These are phyloP conservation scores for Fonsecaea multimorphosa DNA, from an alignment of 2,329 filamentous ascomycete genomes.

Conservation along the genomic window DNA sequence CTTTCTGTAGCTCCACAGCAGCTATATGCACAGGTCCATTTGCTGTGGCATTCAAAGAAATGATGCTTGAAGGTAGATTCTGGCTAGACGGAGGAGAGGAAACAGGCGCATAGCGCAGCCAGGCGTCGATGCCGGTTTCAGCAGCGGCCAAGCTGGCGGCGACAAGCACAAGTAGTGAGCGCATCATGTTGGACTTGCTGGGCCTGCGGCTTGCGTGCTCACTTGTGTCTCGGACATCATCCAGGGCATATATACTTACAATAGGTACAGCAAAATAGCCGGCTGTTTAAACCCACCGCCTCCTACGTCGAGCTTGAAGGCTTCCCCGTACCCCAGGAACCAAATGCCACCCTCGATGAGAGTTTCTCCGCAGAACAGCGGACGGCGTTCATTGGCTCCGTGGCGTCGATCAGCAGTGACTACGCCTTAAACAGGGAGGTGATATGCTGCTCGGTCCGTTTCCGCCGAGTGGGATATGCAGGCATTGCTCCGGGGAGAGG, in stretches of 20 bases:
- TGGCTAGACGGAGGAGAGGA: slow-evolving; percentile 49
- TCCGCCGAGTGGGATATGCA: slow-evolving; percentile 20
- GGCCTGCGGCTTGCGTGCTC: not conserved
- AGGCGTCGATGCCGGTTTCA: slow-evolving; percentile 67
- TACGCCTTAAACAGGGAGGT: slow-evolving; percentile 15
- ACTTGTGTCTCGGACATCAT: not conserved
- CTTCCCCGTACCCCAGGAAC: slow-evolving; percentile 20
- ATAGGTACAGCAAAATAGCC: slow-evolving; percentile 2
- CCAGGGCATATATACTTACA: slow-evolving; percentile 6
- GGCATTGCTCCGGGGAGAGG: slow-evolving; percentile 16
- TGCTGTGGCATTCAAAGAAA: slow-evolving; percentile 61
- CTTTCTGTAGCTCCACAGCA: slow-evolving; percentile 63
- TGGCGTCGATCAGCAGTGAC: slow-evolving; percentile 6
- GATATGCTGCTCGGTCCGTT: slow-evolving; percentile 25
- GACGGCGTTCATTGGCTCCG: slow-evolving; percentile 6
- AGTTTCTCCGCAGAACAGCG: slow-evolving; percentile 10
- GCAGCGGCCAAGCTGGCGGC: slow-evolving; percentile 44
- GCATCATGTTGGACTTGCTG: slow-evolving; percentile 9
- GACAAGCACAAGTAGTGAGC: slow-evolving; percentile 16
- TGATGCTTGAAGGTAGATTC: slow-evolving; percentile 56
- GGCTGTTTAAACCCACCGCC: slow-evolving; percentile 8
- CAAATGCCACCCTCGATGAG: slow-evolving; percentile 5
- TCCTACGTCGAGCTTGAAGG: not conserved
- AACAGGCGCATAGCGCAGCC: slow-evolving; percentile 68
- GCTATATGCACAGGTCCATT: slow-evolving; percentile 66